phyloP scores from a whole-genome alignment of 2,329 filamentous ascomycete genomes.

The Penicillium sp. region DNA sequence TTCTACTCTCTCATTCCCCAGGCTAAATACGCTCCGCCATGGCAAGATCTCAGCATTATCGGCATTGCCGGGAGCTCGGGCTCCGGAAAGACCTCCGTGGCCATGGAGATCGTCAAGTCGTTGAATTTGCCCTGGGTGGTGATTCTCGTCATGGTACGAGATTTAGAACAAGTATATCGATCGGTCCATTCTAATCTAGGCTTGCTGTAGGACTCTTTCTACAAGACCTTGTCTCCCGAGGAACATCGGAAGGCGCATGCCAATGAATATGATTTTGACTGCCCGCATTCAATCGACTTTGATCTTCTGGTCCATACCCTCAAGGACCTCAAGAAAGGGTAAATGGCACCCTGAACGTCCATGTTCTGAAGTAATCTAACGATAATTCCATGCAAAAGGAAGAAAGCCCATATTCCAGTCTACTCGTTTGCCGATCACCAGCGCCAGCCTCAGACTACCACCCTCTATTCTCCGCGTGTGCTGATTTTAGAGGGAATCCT shows the following conservation, averaged over 20 bases:
- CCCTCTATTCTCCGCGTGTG: conserved; percentile 94
- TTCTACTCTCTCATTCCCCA: conserved; percentile 33
- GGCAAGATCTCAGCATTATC: conserved; percentile 94
- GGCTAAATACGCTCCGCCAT: conserved; percentile 84
- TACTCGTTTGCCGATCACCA: conserved; percentile 95
- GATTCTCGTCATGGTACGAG: conserved; percentile 83
- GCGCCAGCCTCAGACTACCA: conserved; percentile 69
- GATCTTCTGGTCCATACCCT: conserved; percentile 76
- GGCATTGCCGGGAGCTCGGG: conserved; percentile 93
- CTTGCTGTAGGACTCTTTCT: conserved; percentile 76
- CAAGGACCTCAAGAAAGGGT: conserved; percentile 86
- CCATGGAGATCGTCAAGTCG: conserved; percentile 81
- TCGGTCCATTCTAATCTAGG: conserved; percentile 10
- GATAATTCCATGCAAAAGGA: conserved; percentile 21
- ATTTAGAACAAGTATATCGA: neutral
- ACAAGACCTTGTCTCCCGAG: conserved; percentile 78
- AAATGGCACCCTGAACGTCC: conserved; percentile 22
- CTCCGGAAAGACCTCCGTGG: conserved; percentile 90
- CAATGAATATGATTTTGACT: conserved; percentile 95
- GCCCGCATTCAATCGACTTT: conserved; percentile 91
- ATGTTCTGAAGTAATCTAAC: conserved; percentile 4
- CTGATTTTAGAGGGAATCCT: conserved; percentile 94
- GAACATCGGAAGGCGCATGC: conserved; percentile 73
- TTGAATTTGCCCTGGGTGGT: conserved; percentile 96
- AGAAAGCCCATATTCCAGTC: conserved; percentile 73